A percentile compares a stretch with the other conserved stretches of the same genome.
phyloP scores from a whole-genome alignment of 805 yeast genomes.

The Cyberlindnera lachancei region DNA sequence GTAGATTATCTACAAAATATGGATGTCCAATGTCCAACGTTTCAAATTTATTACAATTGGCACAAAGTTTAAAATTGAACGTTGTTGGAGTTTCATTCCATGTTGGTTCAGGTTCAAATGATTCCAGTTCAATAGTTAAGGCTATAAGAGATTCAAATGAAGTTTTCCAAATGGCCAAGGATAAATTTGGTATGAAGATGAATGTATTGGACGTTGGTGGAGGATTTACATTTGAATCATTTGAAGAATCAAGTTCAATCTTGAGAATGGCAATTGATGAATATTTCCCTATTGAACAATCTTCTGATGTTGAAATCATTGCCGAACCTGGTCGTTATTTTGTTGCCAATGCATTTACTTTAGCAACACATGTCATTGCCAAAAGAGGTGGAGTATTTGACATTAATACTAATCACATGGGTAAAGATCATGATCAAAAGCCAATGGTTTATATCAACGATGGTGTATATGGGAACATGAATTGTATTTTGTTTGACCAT shows the following conservation, averaged over 20 bases:
- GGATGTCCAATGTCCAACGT: conserved; percentile 67
- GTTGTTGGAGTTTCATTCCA: conserved; percentile 90
- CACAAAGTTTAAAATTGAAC: conserved; percentile 52
- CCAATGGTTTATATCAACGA: conserved; percentile 85
- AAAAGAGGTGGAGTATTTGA: conserved; percentile 44
- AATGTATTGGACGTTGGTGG: conserved; percentile 83
- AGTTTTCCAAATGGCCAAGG: conserved; percentile 61
- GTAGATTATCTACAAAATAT: conserved; percentile 81
- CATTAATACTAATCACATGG: conserved; percentile 7
- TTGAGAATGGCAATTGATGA: conserved; percentile 48
- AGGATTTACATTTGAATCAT: conserved; percentile 67
- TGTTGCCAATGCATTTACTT: conserved; percentile 77
- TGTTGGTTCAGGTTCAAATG: conserved; percentile 89
- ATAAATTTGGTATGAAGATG: conserved; percentile 39
- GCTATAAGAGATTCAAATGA: conserved; percentile 67
- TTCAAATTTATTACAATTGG: conserved; percentile 47
- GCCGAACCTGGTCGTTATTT: conserved; percentile 95
- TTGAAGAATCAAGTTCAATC: conserved; percentile 49
- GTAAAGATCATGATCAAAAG: conserved; percentile 30
- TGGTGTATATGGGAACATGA: conserved; percentile 93
- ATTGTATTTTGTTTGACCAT: conserved; percentile 90
- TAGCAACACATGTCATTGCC: conserved; percentile 83
- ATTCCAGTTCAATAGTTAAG: conserved; percentile 52
- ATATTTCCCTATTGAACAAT: conserved; percentile 54
- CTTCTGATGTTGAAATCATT: conserved; percentile 42